A percentile compares a stretch with the other conserved stretches of the same genome.
Evolutionary conservation across 140 eudicot genomes (phyloP).

Genomic region (Bidens hawaiensis): DNA sequence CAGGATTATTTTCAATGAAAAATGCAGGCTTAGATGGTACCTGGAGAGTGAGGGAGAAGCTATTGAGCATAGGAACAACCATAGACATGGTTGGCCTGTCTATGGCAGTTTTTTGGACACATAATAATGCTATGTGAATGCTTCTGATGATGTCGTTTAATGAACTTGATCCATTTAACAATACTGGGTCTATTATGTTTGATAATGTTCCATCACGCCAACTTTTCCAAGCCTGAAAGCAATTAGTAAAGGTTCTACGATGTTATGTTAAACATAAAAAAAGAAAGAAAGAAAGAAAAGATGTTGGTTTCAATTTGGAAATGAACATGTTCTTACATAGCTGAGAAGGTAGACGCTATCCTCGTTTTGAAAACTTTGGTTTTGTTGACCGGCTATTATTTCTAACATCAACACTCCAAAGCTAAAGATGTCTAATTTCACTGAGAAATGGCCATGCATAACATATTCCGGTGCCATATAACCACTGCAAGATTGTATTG

Average conservation of each 20-base stretch:
- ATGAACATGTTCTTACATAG: neutral
- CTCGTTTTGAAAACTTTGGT: neutral
- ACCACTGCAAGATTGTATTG: neutral
- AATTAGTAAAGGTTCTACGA: neutral
- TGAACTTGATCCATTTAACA: conserved; percentile 7
- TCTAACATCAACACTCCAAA: conserved; percentile 2
- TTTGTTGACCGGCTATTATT: conserved; percentile 16
- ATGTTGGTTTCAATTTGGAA: neutral
- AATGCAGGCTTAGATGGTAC: neutral
- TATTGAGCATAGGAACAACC: conserved; percentile 14
- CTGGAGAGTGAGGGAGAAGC: no score
- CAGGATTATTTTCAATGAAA: neutral
- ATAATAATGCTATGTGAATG: no score
- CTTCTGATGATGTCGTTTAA: conserved; percentile 8
- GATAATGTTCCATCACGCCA: conserved; percentile 33
- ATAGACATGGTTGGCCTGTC: conserved; percentile 27
- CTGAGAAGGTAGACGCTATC: neutral
- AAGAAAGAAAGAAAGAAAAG: no score
- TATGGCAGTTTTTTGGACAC: conserved; percentile 18
- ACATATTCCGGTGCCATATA: no score
- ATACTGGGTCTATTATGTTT: conserved; percentile 25
- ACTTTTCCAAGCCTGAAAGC: conserved; percentile 26
- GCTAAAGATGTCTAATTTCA: neutral
- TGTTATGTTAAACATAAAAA: neutral
- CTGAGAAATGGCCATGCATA: neutral